Conservation (phyloP, 495 filamentous ascomycete genomes). For the Lentithecium fluviatile region DNA sequence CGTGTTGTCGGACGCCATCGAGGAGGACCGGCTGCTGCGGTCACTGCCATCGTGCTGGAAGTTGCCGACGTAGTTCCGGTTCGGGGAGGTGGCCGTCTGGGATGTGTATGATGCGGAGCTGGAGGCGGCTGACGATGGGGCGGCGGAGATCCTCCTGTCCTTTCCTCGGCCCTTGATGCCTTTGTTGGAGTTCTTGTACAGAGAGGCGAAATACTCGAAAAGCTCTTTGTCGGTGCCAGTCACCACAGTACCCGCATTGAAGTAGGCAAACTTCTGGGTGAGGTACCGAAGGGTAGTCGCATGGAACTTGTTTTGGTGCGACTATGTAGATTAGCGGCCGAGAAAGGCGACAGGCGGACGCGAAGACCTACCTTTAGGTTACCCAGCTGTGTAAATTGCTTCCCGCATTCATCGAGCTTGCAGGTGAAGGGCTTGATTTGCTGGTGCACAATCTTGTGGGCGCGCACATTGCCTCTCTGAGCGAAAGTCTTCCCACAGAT, state of each 20-base stretch:
- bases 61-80: constrained; percentile 14
- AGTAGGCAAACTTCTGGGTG: constrained; percentile 68
- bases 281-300: constrained; percentile 66
- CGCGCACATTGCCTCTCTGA: constrained; percentile 81
- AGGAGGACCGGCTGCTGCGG: constrained; percentile 30
- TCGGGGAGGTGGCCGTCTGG: constrained; percentile 8
- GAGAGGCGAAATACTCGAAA: constrained; percentile 78
- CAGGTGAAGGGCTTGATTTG: constrained; percentile 77
- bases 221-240: constrained; percentile 70
- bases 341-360: constrained; percentile 1
- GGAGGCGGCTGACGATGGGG: constrained; percentile 21
- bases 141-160: constrained; percentile 53
- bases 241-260: constrained; percentile 61
- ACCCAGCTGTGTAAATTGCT: constrained; percentile 83
- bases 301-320: constrained; percentile 94
- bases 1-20: constrained; percentile 21
- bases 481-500: constrained; percentile 80
- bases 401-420: constrained; percentile 74
- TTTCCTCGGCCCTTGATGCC: constrained; percentile 92
- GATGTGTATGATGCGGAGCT: constrained; percentile 20
- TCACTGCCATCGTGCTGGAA: constrained; percentile 26
- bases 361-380: constrained; percentile 71
- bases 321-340: constrained; percentile 51
- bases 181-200: constrained; percentile 94
- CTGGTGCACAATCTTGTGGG: constrained; percentile 80